Conservation (phyloP, 2,329 filamentous ascomycete genomes). For the Nemania bipapillata region DNA sequence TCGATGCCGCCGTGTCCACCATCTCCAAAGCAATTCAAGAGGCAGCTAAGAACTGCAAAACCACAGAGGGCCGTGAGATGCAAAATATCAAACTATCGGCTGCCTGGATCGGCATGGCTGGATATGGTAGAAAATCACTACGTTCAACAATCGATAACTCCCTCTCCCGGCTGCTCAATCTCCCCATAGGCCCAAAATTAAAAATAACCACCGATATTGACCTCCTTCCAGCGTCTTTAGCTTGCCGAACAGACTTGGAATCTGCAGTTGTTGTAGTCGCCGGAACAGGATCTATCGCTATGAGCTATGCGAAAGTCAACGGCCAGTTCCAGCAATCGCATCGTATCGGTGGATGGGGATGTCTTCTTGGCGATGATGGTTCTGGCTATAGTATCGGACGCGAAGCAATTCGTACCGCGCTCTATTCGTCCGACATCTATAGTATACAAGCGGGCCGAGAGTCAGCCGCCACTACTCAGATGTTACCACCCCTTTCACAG, state of each 20-base stretch:
- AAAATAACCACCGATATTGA: slow-evolving; percentile 29
- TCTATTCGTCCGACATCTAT: slow-evolving; percentile 21
- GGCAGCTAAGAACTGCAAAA: slow-evolving; percentile 15
- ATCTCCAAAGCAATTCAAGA: slow-evolving; percentile 25
- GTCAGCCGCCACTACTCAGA: neutral
- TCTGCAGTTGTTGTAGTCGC: slow-evolving; percentile 23
- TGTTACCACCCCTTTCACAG: slow-evolving; percentile 9
- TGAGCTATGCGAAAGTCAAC: slow-evolving; percentile 23
- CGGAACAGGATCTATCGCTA: slow-evolving; percentile 31
- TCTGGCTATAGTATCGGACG: slow-evolving; percentile 34
- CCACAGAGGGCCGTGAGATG: slow-evolving; percentile 2
- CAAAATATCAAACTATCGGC: slow-evolving; percentile 13
- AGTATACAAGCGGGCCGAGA: neutral
- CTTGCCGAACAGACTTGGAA: slow-evolving; percentile 4
- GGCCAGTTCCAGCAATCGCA: slow-evolving; percentile 24
- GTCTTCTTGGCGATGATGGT: slow-evolving; percentile 32
- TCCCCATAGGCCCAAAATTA: slow-evolving; percentile 5
- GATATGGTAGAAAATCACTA: slow-evolving; percentile 25
- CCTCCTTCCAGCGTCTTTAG: slow-evolving; percentile 10
- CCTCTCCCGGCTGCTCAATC: slow-evolving; percentile 12
- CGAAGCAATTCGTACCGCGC: slow-evolving; percentile 26
- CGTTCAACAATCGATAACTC: neutral
- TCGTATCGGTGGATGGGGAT: slow-evolving; percentile 30
- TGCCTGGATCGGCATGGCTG: slow-evolving; percentile 33
- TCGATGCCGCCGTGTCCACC: slow-evolving; percentile 16